phyloP scores from a whole-genome alignment of 352 stramenopile genomes.

The Phytophthora pseudosyringae region DNA sequence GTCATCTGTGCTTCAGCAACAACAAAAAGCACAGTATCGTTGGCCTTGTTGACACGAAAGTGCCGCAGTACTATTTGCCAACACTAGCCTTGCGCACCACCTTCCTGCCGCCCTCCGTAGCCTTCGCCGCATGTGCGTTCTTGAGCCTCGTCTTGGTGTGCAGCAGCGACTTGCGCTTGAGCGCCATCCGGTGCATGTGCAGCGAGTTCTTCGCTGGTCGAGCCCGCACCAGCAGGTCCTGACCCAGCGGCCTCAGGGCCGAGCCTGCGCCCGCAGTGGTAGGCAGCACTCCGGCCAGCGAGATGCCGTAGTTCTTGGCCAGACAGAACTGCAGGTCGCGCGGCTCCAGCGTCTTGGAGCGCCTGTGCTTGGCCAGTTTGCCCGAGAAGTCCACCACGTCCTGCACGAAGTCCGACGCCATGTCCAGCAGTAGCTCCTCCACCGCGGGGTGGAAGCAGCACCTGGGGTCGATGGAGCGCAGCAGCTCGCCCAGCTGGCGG shows the following conservation, averaged over 20 bases:
- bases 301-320: slow-evolving; percentile 89
- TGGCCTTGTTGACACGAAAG: background rate
- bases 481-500: slow-evolving; percentile 68
- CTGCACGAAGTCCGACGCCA: slow-evolving; percentile 81
- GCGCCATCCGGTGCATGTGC: slow-evolving; percentile 82
- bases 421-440: slow-evolving; percentile 83
- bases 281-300: slow-evolving; percentile 66
- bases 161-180: slow-evolving; percentile 76
- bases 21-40: background rate
- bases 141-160: slow-evolving; percentile 66
- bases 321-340: slow-evolving; percentile 85
- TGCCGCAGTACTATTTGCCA: slow-evolving; percentile 35
- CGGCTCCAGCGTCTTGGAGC: slow-evolving; percentile 72
- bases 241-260: slow-evolving; percentile 55
- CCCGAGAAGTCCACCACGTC: slow-evolving; percentile 77
- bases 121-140: slow-evolving; percentile 43
- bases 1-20: background rate
- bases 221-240: slow-evolving; percentile 64
- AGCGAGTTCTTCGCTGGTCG: slow-evolving; percentile 77
- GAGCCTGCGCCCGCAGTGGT: slow-evolving; percentile 10
- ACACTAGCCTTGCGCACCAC: slow-evolving; percentile 60
- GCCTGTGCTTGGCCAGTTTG: slow-evolving; percentile 75
- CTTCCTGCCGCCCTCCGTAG: slow-evolving; percentile 49
- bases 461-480: slow-evolving; percentile 74
- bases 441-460: slow-evolving; percentile 81